Evolutionary conservation across 192 early-diverging fungal species (phyloP), one percentile per base, ranked within the genome.

Genomic region (Piromyces finnis): DNA sequence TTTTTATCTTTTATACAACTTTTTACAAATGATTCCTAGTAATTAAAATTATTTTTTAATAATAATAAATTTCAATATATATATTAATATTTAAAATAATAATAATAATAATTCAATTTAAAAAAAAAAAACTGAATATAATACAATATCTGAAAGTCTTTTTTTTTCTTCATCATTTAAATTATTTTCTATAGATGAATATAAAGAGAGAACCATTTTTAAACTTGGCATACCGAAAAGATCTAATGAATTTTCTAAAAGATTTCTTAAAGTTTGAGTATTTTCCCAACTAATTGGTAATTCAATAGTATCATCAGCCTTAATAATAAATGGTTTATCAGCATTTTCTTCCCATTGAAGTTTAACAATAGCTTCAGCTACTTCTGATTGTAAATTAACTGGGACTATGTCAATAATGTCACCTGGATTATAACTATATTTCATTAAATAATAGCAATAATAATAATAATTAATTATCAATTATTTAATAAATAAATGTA

Each of bases 391-490:
- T 3, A 87, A 82, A 83, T 97, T 99, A 26, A 87, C 80, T 0
- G 98, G 96, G 32, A 87, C 82, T 77, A 99, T 84, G 3, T 87
- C 88, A 30, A 92, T 88, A 22, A 95, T 90, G 86, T 97, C 96
- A 16, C 96, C 96, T 13, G 96, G 91, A 22, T 84, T 82, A 79
- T 94, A 93, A 5, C 87, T 88, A 79, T 83, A 14, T 37, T 37
- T 32, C 9, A 32, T 32, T n/a, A n/a, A n/a, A n/a, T n/a, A n/a
- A n/a, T n/a, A n/a, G n/a, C n/a, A n/a, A n/a, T n/a, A n/a, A n/a
- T n/a, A n/a, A n/a, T n/a, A n/a, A n/a, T n/a, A n/a, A n/a, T n/a
- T n/a, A n/a, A n/a, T n/a, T n/a, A n/a, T n/a, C n/a, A n/a, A n/a
- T n/a, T n/a, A n/a, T n/a, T n/a, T n/a, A n/a, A n/a, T n/a, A n/a